A percentile compares a stretch with the other conserved stretches of the same genome.
These are phyloP conservation scores for Suillus cothurnatus DNA, from an alignment of 768 basidiomycete species.

Conservation along the genomic window DNA sequence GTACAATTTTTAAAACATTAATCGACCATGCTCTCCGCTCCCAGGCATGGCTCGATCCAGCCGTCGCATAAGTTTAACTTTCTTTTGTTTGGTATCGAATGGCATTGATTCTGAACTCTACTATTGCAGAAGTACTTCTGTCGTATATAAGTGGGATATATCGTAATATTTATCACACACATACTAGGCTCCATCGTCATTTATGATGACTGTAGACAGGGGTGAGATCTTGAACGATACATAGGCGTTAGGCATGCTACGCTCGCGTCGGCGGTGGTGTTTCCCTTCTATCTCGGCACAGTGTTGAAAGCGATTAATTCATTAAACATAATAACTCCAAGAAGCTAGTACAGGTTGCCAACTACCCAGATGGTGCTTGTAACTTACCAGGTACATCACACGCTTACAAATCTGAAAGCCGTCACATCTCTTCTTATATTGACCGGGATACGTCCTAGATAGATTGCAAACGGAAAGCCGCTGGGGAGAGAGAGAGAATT, in stretches of 20 bases:
- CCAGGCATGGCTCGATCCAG: not conserved
- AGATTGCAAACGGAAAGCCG: not conserved
- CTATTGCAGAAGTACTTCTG: not conserved
- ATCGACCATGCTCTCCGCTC: not conserved
- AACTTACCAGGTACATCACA: not conserved
- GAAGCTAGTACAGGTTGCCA: not conserved
- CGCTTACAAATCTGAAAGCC: not conserved
- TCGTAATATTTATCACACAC: not conserved
- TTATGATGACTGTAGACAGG: not conserved
- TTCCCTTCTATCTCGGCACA: not conserved
- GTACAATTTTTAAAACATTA: not conserved
- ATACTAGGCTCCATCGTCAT: not conserved
- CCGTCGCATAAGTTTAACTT: not conserved
- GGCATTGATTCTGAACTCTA: not conserved
- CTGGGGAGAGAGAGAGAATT: too few relatives aligned
- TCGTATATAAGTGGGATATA: not conserved
- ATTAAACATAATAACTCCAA: conserved; percentile 1
- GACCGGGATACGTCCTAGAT: not conserved
- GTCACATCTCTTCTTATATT: not conserved
- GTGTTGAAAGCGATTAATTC: not conserved
- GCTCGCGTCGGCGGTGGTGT: not conserved
- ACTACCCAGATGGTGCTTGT: not conserved
- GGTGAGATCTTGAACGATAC: not conserved
- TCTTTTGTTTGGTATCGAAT: not conserved
- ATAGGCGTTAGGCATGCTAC: not conserved